Conservation (phyloP, 192 early-diverging fungal species). For the Rhizophagus sp. region DNA sequence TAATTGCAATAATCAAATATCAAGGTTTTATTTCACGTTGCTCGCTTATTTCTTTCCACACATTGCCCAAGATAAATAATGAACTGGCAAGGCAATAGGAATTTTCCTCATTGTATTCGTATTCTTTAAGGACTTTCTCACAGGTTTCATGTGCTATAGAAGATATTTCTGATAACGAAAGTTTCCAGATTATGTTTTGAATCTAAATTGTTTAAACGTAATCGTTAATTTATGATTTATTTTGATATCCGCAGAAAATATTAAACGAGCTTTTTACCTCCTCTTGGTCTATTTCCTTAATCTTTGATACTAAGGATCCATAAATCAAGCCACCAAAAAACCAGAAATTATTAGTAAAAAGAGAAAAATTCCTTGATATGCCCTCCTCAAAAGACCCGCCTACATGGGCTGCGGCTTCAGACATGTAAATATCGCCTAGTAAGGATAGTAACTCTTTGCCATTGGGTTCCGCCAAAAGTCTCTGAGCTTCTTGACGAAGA, state of each 20-base stretch:
- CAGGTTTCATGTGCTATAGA: background rate
- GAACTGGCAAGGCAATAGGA: background rate
- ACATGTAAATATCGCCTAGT: background rate
- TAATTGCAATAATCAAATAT: too few species aligned
- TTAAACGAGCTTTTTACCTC: background rate
- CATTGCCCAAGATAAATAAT: background rate
- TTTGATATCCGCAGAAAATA: background rate
- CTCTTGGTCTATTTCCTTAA: background rate
- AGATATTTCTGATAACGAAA: background rate
- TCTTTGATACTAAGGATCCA: too few species aligned
- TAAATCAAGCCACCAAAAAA: background rate
- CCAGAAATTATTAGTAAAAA: background rate
- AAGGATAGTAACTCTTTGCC: background rate
- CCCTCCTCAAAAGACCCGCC: too few species aligned
- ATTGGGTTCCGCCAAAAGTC: background rate
- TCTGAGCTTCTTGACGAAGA: constrained; percentile 8
- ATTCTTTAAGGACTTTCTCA: background rate
- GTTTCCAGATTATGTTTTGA: background rate
- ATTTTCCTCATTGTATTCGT: too few species aligned
- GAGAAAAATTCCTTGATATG: background rate
- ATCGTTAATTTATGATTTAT: background rate
- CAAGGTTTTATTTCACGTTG: too few species aligned
- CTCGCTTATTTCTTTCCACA: background rate
- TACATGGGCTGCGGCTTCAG: background rate
- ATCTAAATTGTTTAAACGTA: background rate